Conservation (phyloP, 1,139 yeast species). For the Nadsonia commutata region DNA sequence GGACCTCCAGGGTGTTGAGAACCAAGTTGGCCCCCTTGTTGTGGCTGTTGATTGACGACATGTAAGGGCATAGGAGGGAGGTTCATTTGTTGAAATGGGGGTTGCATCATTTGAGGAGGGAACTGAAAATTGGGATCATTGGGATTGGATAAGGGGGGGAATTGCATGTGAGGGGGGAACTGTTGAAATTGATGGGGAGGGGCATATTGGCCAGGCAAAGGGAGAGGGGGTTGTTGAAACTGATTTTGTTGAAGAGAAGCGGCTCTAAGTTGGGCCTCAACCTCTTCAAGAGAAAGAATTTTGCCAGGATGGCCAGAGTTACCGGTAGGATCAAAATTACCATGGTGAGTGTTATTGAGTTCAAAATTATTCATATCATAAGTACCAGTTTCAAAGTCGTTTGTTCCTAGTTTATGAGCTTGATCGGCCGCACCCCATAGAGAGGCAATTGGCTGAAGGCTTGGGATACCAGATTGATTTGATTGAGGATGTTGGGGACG, state of each 20-base stretch:
- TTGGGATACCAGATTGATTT: conserved; percentile 22
- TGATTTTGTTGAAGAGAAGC: conserved; percentile 18
- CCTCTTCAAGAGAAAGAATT: conserved; percentile 56
- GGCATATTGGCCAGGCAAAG: conserved; percentile 4
- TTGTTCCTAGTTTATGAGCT: neutral
- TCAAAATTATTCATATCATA: neutral
- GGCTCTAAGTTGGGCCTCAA: conserved; percentile 54
- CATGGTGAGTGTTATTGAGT: neutral
- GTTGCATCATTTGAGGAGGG: neutral
- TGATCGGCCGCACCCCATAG: conserved; percentile 35
- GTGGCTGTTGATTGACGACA: neutral
- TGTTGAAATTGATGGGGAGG: conserved; percentile 2
- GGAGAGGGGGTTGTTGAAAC: conserved; percentile 14
- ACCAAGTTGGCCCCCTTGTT: neutral
- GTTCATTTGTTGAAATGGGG: neutral
- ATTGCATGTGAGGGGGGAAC: conserved; percentile 7
- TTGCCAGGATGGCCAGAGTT: conserved; percentile 1
- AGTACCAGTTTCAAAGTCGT: neutral
- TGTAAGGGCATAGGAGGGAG: neutral
- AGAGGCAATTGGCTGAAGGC: conserved; percentile 50
- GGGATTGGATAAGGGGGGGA: conserved; percentile 14
- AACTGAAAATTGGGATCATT: conserved; percentile 8
- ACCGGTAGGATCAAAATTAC: neutral
- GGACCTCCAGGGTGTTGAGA: conserved; percentile 7
- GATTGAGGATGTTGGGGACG: conserved; percentile 7